Base-by-base conservation (phyloP, 345 rosid genomes). In the Dipteronia sinensis region DNA sequence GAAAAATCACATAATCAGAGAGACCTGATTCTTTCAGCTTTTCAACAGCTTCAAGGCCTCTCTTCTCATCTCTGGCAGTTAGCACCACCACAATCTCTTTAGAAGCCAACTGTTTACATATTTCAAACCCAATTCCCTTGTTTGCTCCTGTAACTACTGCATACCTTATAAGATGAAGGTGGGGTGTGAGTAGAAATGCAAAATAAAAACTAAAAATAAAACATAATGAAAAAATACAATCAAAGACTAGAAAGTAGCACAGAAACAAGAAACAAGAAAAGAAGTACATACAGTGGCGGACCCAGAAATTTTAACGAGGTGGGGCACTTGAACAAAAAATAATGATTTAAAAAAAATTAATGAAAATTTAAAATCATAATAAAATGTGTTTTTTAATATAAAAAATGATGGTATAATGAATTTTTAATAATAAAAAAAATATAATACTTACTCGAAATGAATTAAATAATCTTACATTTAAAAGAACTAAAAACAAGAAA, bases 121-220 rank as follows among this genome's bases (percentile, higher is more conserved):
- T 80, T 59, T 80, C 89, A 40, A 80, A 74, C 4, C 89, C 87
- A 2, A 87, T 78, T 19, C 89, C 89, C 77, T 77, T 80, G 77
- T 82, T 77, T 71, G 75, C 86, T 49, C 89, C 87, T 3, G 84
- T 83, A 2, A 82, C 87, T 7, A 83, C 79, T 42, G 89, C 87
- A 61, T 65, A 76, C 83, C 89, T 82, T 34, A 34, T 4, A 34
- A 0, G 6, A 8, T 17, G 55, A 20, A 59, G 64, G 58, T 53
- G 58, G 20, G 20, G 58, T 1, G 58, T 53, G 58, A 53, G n/a
- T 53, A 53, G 58, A 53, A 53, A 4, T 53, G 2, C 20, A 15
- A 16, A 2, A 16, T 0, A 2, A 58, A 9, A 29, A 15, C 38
- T 4, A 4, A 9, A 4, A 47, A 16, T 5, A 59, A n/a, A n/a